Base-by-base conservation (phyloP, 2,329 filamentous ascomycete species). In the Mycosphaerelloides madeirae region DNA sequence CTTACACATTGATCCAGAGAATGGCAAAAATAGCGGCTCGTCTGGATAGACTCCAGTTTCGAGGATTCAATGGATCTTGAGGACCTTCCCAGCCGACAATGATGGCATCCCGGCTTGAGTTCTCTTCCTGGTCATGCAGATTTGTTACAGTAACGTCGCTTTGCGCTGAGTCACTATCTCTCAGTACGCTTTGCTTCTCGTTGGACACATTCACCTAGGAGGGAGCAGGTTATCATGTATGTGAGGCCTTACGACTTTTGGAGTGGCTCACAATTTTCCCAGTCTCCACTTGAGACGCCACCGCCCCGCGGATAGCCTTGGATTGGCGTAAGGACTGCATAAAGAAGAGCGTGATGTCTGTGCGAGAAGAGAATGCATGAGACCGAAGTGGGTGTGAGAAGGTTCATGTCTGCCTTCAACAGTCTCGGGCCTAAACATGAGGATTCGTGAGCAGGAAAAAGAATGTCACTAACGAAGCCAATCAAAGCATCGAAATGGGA, bases 1-100 rank as follows among this genome's bases (percentile, higher is more conserved):
- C 33, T 16, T 35, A 35, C 28, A 54, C 48, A 31, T 55, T 55
- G 43, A 55, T 48, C 50, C 50, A 55, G 13, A 55, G 45, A 15
- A 55, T 42, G 3, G 37, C 43, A 25, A 55, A 53, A 12, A 50
- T 44, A 12, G 32, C 18, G 6, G 16, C 29, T 22, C 46, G 34
- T 18, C 43, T 18, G 5, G 15, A 22, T 11, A 49, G 35, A 5
- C 39, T 34, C 49, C 49, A 49, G 12, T 52, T 46, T 12, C 49
- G 40, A 12, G 46, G 49, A 14, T 52, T 49, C 13, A 52, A 37
- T 18, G 46, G 46, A 32, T 52, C 45, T 15, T 42, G 12, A 6
- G 40, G 43, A 3, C 48, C 43, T 7, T 46, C 43, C 48, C 48
- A 50, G n/a, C 48, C 48, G 3, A 50, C 48, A 11, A 46, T 31